Evolutionary conservation across 495 filamentous ascomycete genomes (phyloP).

Genomic region (Xylaria intraflava): DNA sequence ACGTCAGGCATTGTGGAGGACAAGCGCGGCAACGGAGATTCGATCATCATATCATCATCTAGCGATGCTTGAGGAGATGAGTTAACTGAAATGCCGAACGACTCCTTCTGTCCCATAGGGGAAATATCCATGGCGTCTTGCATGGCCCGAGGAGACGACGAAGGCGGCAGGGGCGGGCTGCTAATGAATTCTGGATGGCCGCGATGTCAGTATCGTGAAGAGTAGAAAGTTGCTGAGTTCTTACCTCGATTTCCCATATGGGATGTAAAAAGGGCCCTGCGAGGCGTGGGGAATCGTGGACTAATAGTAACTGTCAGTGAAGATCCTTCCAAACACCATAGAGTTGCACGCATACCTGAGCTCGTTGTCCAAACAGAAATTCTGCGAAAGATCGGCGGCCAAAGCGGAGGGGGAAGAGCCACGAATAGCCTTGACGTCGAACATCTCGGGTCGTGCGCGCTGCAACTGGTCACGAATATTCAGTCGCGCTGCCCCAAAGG

Average conservation of each 20-base stretch:
- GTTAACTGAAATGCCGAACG: constrained; percentile 57
- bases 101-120: constrained; percentile 82
- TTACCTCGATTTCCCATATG: constrained; percentile 45
- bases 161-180: constrained; percentile 76
- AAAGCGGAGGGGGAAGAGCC: constrained; percentile 86
- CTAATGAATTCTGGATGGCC: constrained; percentile 56
- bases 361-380: constrained; percentile 80
- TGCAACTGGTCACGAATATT: constrained; percentile 58
- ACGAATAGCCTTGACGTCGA: constrained; percentile 62
- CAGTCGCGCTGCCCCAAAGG: constrained; percentile 39
- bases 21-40: constrained; percentile 44
- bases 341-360: constrained; percentile 57
- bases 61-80: constrained; percentile 59
- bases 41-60: constrained; percentile 39
- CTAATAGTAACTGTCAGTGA: constrained; percentile 45
- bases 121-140: constrained; percentile 90
- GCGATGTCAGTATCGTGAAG: constrained; percentile 3
- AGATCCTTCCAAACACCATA: not conserved
- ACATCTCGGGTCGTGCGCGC: constrained; percentile 58
- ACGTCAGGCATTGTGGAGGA: constrained; percentile 44
- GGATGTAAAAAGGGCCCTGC: constrained; percentile 86
- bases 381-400: constrained; percentile 90
- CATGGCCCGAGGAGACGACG: constrained; percentile 66
- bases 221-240: constrained; percentile 1
- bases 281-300: constrained; percentile 84